Base-by-base conservation (phyloP, 106 monocot genomes). In the Acanthochlamys bracteata region DNA sequence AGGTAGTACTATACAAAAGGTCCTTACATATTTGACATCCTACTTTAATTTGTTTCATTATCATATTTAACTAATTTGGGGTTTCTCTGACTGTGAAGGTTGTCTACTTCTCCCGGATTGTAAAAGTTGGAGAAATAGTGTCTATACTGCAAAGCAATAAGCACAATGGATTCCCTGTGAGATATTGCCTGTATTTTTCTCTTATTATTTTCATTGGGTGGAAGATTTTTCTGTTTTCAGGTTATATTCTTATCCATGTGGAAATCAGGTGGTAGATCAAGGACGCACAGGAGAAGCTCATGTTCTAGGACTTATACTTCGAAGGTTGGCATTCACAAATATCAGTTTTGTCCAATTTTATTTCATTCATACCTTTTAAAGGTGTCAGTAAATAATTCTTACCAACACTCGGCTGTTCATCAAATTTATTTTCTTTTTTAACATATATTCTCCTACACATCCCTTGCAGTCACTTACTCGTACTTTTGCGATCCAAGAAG, bases 101-200 rank as follows among this genome's bases (percentile, higher is more conserved):
- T 54, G 78, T 79, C 0, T 83, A 20, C 64, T 88, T 96, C 60
- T 68, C 84, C 21, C 90, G 96, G 42, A 67, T 96, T 69, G 88
- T 85, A 26, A 84, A 78, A 79, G 80, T 96, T 65, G 78, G 82
- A 11, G 88, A 96, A 42, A 66, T 91, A 69, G 76, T 88, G 55
- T 84, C 80, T 65, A 71, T 88, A 64, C 68, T 96, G 61, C 75
- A 75, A 67, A 85, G 57, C 81, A 88, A 74, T 72, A 84, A 83
- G 76, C 96, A 96, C 58, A 96, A 96, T 80, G 96, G 91, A 24
- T 96, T 88, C 59, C 96, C 96, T 24, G 96, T 96, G 78, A 84
- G 95, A 71, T 21, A 59, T 10, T 20, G 14, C 12, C 24, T 12
- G 15, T 42, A 26, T 2, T 49, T 21, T 40, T n/a, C n/a, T 3